Evolutionary conservation across 2,329 filamentous ascomycete genomes (phyloP), one percentile per base, ranked within the genome.

Genomic region (Elsinoe arachidis): DNA sequence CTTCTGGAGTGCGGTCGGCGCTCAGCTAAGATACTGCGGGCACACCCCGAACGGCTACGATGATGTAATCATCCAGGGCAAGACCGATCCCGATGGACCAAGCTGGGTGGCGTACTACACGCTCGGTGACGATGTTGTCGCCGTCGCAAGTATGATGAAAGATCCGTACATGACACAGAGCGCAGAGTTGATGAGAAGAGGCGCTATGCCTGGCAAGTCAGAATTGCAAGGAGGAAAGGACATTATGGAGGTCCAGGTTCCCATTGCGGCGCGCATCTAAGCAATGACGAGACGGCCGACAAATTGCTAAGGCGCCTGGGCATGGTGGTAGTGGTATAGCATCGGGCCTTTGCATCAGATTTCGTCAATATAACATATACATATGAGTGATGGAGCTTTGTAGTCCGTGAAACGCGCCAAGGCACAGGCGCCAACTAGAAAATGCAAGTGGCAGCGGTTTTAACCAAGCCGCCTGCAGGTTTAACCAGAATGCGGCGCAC

Each of bases 1-100:
- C 53, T 99, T 99, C 77, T 99, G 93, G 93, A 96, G 90, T 1
- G 93, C 93, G 0, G 76, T 99, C 4, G 90, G 91, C 4, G 81
- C 84, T 5, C 93, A 99, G 74, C 73, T 99, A 65, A 83, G 93
- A 46, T 99, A 99, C 77, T 96, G 90, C 68, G 93, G 93, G 11
- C 93, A 92, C 74, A 90, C 91, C 0, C 74, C 78, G 0, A 81
- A 82, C 56, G 92, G 92, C 0, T 97, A 83, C 76, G 93, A 99
- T 68, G 90, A 95, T 64, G 68, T 96, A 3, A 79, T 97, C 1
- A 65, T 99, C 10, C 81, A 87, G 53, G 92, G 92, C 11, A 81
- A 88, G 63, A 82, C 85, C 0, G 85, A 84, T 3, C 83, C 69
- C 4, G 74, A 76, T 58, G 69, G 69, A 53, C 82, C 82, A 59